Base-by-base conservation (phyloP, 2,329 filamentous ascomycete genomes). In the Aspergillus oerlinghausenensis region DNA sequence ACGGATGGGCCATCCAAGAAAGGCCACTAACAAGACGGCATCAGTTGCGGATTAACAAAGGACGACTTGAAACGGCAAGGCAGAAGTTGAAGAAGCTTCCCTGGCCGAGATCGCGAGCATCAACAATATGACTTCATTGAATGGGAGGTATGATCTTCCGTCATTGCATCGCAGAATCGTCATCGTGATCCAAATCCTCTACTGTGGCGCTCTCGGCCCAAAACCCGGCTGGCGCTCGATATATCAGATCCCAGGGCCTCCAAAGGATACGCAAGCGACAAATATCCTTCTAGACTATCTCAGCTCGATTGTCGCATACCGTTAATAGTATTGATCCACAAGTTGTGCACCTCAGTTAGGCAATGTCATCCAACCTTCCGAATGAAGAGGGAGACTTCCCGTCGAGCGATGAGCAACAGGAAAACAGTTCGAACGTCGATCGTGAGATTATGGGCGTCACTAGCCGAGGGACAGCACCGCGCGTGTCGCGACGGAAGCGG, bases 371-470 rank as follows among this genome's bases (percentile, higher is more conserved):
- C 28, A 59, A 55, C 40, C 54, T 55, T 5, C 52, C 49, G 1
- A 47, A 49, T 43, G 56, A 57, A 28, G 52, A 59, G 29, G n/a
- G 9, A 43, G 55, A 57, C 11, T 26, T 53, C 32, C 40, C 43
- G 6, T 26, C 50, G 10, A 47, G 56, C 32, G 26, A 47, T 19
- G 49, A 56, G 40, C n/a, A 52, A 51, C 38, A 52, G 2, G 19
- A 55, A 17, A 60, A 28, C 50, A 55, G 14, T 59, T 60, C 50
- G 49, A 63, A 51, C 56, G 55, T 52, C 51, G 58, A 21, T 55
- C 55, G 9, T 55, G 62, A 60, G 43, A 58, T 55, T 52, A 62
- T 45, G 61, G 58, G 50, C 56, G 55, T 58, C 42, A 65, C 55
- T 14, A 50, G 49, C 48, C 55, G 14, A 25, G 32, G 26, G 11